Base-by-base conservation (phyloP, 305 asterid genomes). In the Euphrasia arctica region DNA sequence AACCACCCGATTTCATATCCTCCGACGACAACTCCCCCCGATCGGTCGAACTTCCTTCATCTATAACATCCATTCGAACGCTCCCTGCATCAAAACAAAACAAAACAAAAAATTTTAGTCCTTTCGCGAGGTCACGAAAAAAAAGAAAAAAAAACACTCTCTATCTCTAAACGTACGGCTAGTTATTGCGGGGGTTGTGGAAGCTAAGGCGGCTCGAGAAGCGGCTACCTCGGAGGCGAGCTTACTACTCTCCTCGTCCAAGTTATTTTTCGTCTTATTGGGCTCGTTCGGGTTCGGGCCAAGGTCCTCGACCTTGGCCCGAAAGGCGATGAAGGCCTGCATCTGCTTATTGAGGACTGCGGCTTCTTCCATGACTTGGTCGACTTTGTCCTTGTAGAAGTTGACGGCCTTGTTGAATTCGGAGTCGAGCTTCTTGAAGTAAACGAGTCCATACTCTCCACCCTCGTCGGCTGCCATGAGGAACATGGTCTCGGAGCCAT, bases 301-400 rank as follows among this genome's bases (percentile, higher is more conserved):
- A 18, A 18, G 52, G 52, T 48, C 85, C 63, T 84, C 87, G 3
- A 88, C 91, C 60, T 68, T 81, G 5, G 81, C 75, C 11, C 96
- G 68, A 32, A 90, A 82, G 36, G 97, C 97, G 12, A 90, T 75
- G 5, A 90, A 66, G 28, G 89, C 91, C 55, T 88, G 85, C 96
- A 90, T 90, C 41, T 90, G 97, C 51, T 73, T 82, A 34, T 75
- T 84, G 66, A 90, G 55, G 50, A 59, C 82, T 0, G 74, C 79
- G 0, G 96, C 97, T 56, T 88, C 96, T 14, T 63, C 56, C 82
- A 74, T 71, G 47, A 84, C 88, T 39, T 86, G 88, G 54, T 59
- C 78, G 9, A 82, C 84, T 50, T 82, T 88, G 2, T 5, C 42
- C 78, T 32, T 74, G 39, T 85, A 88, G 45, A 88, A 90, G 59